Evolutionary conservation across 208 protist species (phyloP).

Genomic region (Acanthamoeba polyphaga): DNA sequence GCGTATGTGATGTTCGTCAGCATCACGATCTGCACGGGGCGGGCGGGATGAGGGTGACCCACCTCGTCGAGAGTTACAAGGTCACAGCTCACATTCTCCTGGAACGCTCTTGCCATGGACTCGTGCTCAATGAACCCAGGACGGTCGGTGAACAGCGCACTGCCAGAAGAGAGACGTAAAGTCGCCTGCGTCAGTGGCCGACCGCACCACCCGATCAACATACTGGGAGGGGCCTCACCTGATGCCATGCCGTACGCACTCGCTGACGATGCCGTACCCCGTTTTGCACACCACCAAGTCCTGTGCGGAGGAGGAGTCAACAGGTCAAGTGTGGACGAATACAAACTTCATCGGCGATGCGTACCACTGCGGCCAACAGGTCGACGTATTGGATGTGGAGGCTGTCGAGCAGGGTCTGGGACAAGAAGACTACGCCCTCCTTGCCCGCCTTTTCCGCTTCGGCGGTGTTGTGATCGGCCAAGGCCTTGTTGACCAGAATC

Average conservation of each 20-base stretch:
- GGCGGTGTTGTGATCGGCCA: conserved; percentile 12
- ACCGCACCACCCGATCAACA: background rate
- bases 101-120: conserved; percentile 10
- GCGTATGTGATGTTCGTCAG: background rate
- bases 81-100: conserved; percentile 24
- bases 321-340: background rate
- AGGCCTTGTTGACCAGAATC: background rate
- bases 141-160: conserved; percentile 13
- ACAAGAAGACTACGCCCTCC: conserved; percentile 4
- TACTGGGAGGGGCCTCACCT: background rate
- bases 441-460: background rate
- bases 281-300: conserved; percentile 32
- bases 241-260: background rate
- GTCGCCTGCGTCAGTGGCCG: background rate
- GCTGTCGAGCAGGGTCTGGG: background rate
- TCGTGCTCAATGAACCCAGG: conserved; percentile 26
- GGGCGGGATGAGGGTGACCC: background rate
- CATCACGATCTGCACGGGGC: background rate
- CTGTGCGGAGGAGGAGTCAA: background rate
- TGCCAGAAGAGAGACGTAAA: background rate
- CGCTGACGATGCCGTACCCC: conserved; percentile 17
- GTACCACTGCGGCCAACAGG: conserved; percentile 10
- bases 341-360: background rate
- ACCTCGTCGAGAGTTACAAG: background rate
- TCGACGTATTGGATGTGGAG: conserved; percentile 8